These are phyloP conservation scores for barrel medic (Medicago truncatula) DNA, from an alignment of 306 rosid species.

Conservation along the genomic window MtrunA17r5.0-ANR NC_053047.1:13998001-13998500, in stretches of 20 bases:
- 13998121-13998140: too few species aligned
- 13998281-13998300: not conserved
- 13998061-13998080: slow-evolving; percentile 39
- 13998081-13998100: too few species aligned
- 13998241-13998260: too few species aligned
- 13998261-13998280: not conserved
- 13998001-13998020: not conserved
- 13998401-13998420: slow-evolving; percentile 46
- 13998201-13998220: too few species aligned
- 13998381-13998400: slow-evolving; percentile 40
- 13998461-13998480: slow-evolving; percentile 37
- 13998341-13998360: slow-evolving; percentile 53
- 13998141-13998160: too few species aligned
- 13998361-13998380: slow-evolving; percentile 50
- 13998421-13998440: slow-evolving; percentile 50
- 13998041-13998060: slow-evolving; percentile 4
- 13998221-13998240: too few species aligned
- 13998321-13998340: slow-evolving; percentile 65
- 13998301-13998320: slow-evolving; percentile 37
- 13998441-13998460: slow-evolving; percentile 42
- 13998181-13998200: too few species aligned
- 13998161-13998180: too few species aligned
- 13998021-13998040: slow-evolving; percentile 18
- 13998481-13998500: slow-evolving; percentile 50
- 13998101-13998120: too few species aligned